These are phyloP conservation scores for Candida qinlingensis DNA, from an alignment of 805 yeast species.

Conservation along the genomic window DNA sequence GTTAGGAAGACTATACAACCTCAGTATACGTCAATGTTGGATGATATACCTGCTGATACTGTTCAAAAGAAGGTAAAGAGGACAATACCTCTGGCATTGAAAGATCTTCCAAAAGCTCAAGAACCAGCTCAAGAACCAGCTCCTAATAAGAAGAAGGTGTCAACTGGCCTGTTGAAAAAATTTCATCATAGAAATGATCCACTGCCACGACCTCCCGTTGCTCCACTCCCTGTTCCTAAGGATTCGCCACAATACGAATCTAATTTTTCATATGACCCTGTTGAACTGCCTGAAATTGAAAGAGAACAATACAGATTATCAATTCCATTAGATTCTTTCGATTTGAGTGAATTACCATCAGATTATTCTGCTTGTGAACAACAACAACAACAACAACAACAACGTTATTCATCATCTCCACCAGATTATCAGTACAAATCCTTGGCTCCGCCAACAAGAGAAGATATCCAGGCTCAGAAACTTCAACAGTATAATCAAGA, in stretches of 20 bases:
- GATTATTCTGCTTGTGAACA: constrained; percentile 1
- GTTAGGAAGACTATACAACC: constrained; percentile 15
- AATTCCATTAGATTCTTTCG: constrained; percentile 22
- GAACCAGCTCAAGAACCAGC: neutral
- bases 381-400: neutral
- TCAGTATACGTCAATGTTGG: constrained; percentile 19
- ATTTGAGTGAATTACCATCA: constrained; percentile 2
- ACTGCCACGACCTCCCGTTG: neutral
- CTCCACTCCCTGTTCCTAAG: neutral
- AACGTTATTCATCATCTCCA: neutral
- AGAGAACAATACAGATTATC: constrained; percentile 23
- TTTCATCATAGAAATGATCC: neutral
- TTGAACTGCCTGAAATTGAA: constrained; percentile 22
- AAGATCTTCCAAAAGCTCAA: neutral
- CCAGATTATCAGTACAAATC: constrained; percentile 8
- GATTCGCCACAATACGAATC: neutral
- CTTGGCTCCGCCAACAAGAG: constrained; percentile 12
- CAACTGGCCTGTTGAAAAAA: neutral
- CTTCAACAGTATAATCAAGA: constrained; percentile 1
- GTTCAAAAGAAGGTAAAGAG: constrained; percentile 7
- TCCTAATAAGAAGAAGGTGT: neutral
- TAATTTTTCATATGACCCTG: constrained; percentile 17
- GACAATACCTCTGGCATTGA: constrained; percentile 4
- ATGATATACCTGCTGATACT: constrained; percentile 14
- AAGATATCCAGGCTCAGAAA: neutral